Percentiles rank a stretch among this genome's conserved stretches.
These are phyloP conservation scores for Theobroma grandiflorum DNA, from an alignment of 441 rosid species.

Conservation along the genomic window DNA sequence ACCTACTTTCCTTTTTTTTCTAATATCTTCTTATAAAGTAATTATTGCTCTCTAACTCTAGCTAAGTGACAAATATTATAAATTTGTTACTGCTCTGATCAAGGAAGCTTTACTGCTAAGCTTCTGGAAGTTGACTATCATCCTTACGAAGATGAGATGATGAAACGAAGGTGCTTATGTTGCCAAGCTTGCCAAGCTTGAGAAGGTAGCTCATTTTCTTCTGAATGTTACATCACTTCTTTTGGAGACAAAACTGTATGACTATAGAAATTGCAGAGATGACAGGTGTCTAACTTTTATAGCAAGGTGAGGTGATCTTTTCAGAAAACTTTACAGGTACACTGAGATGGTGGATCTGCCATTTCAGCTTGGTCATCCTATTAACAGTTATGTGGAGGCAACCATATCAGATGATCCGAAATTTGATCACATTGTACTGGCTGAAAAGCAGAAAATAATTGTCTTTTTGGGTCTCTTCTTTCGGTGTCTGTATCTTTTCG, in stretches of 20 bases:
- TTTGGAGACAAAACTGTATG: neutral
- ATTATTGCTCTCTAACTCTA: slow-evolving; percentile 37
- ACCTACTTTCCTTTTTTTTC: neutral
- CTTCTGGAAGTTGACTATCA: slow-evolving; percentile 89
- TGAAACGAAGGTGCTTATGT: slow-evolving; percentile 86
- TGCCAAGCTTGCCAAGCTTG: slow-evolving; percentile 88
- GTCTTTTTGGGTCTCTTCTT: neutral
- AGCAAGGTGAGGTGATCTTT: slow-evolving; percentile 79
- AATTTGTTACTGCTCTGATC: slow-evolving; percentile 64
- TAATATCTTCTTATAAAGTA: neutral
- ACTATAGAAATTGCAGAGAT: neutral
- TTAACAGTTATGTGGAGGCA: slow-evolving; percentile 79
- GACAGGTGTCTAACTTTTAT: slow-evolving; percentile 26
- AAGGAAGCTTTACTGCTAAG: slow-evolving; percentile 64
- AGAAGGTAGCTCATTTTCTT: slow-evolving; percentile 56
- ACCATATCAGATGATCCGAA: slow-evolving; percentile 73
- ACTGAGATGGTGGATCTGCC: slow-evolving; percentile 61
- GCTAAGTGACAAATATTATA: slow-evolving; percentile 79
- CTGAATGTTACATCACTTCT: neutral
- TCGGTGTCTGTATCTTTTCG: neutral
- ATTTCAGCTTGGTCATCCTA: slow-evolving; percentile 68
- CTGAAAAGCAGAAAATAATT: slow-evolving; percentile 79
- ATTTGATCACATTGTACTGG: slow-evolving; percentile 82
- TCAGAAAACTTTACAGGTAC: slow-evolving; percentile 68
- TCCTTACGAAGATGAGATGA: slow-evolving; percentile 94